Conservation (phyloP, 2,329 filamentous ascomycete genomes). For the Zymoseptoria tritici region DNA sequence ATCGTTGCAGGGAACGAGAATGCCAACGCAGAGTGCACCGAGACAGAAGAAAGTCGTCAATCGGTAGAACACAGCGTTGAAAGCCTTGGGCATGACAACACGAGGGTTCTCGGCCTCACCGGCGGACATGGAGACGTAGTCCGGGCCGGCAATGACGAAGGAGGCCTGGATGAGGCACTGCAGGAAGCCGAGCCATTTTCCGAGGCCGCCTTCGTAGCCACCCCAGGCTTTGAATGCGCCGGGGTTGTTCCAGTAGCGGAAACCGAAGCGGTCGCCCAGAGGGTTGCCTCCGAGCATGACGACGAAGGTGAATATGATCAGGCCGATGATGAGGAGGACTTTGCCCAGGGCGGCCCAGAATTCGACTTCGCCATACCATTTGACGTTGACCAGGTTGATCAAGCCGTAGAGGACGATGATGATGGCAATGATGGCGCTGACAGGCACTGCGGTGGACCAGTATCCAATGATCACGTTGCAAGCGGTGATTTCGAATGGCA, state of each 20-base stretch:
- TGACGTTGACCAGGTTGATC: slow-evolving; percentile 65
- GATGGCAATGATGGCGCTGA: slow-evolving; percentile 55
- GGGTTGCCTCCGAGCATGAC: slow-evolving; percentile 77
- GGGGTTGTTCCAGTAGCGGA: slow-evolving; percentile 60
- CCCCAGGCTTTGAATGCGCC: slow-evolving; percentile 48
- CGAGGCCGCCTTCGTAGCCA: slow-evolving; percentile 57
- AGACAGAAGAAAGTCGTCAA: slow-evolving; percentile 69
- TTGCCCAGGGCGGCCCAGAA: slow-evolving; percentile 55
- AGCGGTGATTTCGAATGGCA: slow-evolving; percentile 34
- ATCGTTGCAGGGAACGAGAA: slow-evolving; percentile 63
- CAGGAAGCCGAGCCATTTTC: slow-evolving; percentile 68
- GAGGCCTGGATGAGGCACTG: slow-evolving; percentile 65
- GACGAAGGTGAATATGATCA: slow-evolving; percentile 72
- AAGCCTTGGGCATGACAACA: slow-evolving; percentile 62
- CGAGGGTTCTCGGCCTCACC: slow-evolving; percentile 67
- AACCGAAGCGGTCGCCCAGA: slow-evolving; percentile 61
- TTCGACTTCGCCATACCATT: slow-evolving; percentile 70
- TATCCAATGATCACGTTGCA: slow-evolving; percentile 57
- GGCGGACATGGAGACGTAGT: slow-evolving; percentile 59
- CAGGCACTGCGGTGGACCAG: slow-evolving; percentile 44
- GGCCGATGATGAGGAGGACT: slow-evolving; percentile 61
- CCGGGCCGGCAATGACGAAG: slow-evolving; percentile 60
- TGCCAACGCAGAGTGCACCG: slow-evolving; percentile 64
- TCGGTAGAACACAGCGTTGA: slow-evolving; percentile 72
- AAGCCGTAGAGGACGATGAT: slow-evolving; percentile 49